Percentiles rank a stretch among this genome's conserved stretches.
Evolutionary conservation across 2,329 filamentous ascomycete genomes (phyloP).

Genomic region (Paraphoma chrysanthemicola): DNA sequence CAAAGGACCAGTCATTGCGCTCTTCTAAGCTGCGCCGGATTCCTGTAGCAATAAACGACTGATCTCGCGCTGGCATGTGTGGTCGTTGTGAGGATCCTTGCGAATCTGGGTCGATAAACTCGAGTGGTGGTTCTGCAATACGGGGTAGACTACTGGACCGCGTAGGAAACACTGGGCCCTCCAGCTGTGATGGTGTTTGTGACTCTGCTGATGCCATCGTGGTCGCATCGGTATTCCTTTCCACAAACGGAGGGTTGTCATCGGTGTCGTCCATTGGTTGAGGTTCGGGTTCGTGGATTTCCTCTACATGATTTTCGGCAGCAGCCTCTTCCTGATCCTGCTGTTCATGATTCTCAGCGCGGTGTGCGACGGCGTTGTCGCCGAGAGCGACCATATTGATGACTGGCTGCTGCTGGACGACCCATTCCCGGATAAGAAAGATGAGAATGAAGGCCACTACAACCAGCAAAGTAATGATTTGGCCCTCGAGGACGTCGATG

Average conservation of each 20-base stretch:
- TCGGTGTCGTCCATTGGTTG: conserved; percentile 11
- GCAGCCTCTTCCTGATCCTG: conserved; percentile 11
- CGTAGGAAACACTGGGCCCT: background rate
- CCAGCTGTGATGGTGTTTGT: background rate
- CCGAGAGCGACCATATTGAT: conserved; percentile 72
- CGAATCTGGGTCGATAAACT: conserved; percentile 10
- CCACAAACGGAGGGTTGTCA: background rate
- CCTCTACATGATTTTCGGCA: conserved; percentile 1
- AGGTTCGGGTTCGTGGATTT: background rate
- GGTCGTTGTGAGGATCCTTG: conserved; percentile 44
- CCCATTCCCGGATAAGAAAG: conserved; percentile 95
- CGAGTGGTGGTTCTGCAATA: conserved; percentile 1
- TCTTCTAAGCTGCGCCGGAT: conserved; percentile 59
- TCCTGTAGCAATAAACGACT: conserved; percentile 54
- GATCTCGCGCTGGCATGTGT: conserved; percentile 55
- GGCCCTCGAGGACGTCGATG: conserved; percentile 86
- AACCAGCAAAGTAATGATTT: conserved; percentile 89
- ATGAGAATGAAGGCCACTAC: conserved; percentile 96
- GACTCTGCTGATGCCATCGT: background rate
- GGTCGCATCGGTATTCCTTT: background rate
- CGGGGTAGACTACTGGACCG: conserved; percentile 22
- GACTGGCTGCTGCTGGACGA: conserved; percentile 95
- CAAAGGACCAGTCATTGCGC: conserved; percentile 41
- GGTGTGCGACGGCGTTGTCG: conserved; percentile 35
- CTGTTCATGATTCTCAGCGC: conserved; percentile 32